phyloP scores from a whole-genome alignment of 164 flowering plant genomes.

The Akebia trifoliata region DNA sequence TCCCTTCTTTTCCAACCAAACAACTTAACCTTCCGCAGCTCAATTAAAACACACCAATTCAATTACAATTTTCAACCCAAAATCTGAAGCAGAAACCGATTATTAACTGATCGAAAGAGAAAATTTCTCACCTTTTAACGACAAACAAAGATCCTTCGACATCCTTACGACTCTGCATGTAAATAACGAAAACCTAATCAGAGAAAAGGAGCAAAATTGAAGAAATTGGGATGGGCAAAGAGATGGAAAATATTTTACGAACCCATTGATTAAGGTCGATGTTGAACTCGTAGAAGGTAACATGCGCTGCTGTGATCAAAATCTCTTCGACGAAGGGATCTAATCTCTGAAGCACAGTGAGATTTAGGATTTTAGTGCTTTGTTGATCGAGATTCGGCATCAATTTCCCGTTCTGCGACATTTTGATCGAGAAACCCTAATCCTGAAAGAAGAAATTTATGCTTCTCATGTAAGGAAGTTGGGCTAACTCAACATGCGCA shows the following conservation, averaged over 20 bases:
- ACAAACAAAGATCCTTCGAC: conserved; percentile 97
- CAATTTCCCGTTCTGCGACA: conserved; percentile 70
- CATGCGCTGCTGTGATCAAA: conserved; percentile 87
- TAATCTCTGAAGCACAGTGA: conserved; percentile 83
- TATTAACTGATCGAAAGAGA: neutral
- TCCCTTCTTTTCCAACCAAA: neutral
- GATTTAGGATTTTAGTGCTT: conserved; percentile 78
- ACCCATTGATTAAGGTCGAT: conserved; percentile 89
- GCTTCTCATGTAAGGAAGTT: too few relatives aligned
- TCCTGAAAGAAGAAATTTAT: too few relatives aligned
- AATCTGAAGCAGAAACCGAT: neutral
- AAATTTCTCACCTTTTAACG: conserved; percentile 66
- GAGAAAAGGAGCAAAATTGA: neutral
- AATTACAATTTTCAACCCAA: neutral
- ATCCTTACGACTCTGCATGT: conserved; percentile 86
- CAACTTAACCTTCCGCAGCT: neutral
- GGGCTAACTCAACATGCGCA: too few relatives aligned
- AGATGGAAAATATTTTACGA: neutral
- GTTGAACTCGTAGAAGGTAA: conserved; percentile 85
- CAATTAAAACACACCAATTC: neutral
- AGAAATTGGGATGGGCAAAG: neutral
- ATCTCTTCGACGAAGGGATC: conserved; percentile 87
- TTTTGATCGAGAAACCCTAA: conserved; percentile 15
- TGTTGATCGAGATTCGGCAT: conserved; percentile 81
- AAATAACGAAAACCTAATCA: neutral